phyloP scores from a whole-genome alignment of 768 basidiomycete genomes.

The Guyanaporus albipodus region DNA sequence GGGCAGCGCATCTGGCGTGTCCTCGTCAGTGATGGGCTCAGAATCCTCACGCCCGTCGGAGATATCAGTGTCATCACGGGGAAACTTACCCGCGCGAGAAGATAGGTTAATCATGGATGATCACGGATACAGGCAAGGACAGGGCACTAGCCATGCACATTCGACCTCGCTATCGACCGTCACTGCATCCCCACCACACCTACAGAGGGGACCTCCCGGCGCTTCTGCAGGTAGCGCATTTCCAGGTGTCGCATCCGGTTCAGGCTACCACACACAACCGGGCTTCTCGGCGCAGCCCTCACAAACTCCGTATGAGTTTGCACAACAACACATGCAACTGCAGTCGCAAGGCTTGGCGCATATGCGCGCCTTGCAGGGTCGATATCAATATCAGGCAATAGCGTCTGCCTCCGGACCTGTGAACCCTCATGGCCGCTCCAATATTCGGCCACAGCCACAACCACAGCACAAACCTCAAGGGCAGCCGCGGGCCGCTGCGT shows the following conservation, averaged over 20 bases:
- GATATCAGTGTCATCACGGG: not conserved
- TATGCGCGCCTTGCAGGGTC: constrained; percentile 7
- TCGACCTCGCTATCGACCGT: constrained; percentile 28
- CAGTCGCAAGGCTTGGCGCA: constrained; percentile 1
- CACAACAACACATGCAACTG: constrained; percentile 11
- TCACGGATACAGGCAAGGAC: not conserved
- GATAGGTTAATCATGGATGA: not conserved
- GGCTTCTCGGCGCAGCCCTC: constrained; percentile 1
- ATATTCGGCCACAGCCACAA: not conserved
- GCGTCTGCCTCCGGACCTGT: not conserved
- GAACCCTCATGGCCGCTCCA: not conserved
- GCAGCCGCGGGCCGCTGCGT: not conserved
- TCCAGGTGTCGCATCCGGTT: not conserved
- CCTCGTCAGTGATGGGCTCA: constrained; percentile 10
- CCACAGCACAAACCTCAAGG: not conserved
- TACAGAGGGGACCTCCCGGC: not conserved
- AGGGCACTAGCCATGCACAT: constrained; percentile 10
- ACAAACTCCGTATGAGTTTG: not conserved
- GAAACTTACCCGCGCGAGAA: constrained; percentile 1
- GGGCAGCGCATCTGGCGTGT: constrained; percentile 10
- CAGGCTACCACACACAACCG: constrained; percentile 1
- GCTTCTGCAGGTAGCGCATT: not conserved
- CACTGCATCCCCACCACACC: constrained; percentile 14
- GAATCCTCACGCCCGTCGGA: constrained; percentile 12
- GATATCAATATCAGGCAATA: constrained; percentile 2